Evolutionary conservation across 768 basidiomycete genomes (phyloP).

Genomic region (Leccinum aurantiacum): DNA sequence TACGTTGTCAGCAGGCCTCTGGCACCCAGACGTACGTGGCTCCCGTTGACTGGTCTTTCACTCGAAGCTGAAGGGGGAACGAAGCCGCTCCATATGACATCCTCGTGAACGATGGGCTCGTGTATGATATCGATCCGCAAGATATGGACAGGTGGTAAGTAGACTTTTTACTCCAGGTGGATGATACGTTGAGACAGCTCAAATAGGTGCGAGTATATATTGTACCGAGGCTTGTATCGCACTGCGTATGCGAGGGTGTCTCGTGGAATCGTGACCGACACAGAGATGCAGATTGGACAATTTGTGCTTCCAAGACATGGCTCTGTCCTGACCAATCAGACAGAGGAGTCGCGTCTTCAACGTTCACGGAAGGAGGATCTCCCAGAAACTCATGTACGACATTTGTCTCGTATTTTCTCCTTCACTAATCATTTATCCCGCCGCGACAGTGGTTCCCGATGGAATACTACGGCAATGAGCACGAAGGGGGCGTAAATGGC

Average conservation of each 20-base stretch:
- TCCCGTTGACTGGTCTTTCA: neutral
- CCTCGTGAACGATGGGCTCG: constrained; percentile 70
- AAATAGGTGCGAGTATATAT: constrained; percentile 85
- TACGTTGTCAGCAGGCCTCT: constrained; percentile 77
- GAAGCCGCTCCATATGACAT: constrained; percentile 75
- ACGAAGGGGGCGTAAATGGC: constrained; percentile 59
- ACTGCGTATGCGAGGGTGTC: constrained; percentile 84
- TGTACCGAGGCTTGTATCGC: constrained; percentile 77
- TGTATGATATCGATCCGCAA: constrained; percentile 77
- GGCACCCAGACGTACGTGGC: constrained; percentile 55
- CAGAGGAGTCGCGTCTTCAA: constrained; percentile 61
- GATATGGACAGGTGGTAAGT: constrained; percentile 70
- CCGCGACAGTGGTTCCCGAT: constrained; percentile 69
- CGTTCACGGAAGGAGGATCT: constrained; percentile 67
- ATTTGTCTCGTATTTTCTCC: neutral
- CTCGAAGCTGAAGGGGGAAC: constrained; percentile 11
- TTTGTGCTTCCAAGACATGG: constrained; percentile 73
- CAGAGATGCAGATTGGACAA: constrained; percentile 86
- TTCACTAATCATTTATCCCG: constrained; percentile 2
- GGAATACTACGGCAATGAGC: constrained; percentile 60
- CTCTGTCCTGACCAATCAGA: constrained; percentile 52
- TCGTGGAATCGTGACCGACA: constrained; percentile 83
- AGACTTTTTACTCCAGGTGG: neutral
- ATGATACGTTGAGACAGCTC: neutral
- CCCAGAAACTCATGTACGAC: constrained; percentile 59